These are phyloP conservation scores for Chaetomium strumarium DNA, from an alignment of 2,329 filamentous ascomycete genomes.

Conservation along the genomic window DNA sequence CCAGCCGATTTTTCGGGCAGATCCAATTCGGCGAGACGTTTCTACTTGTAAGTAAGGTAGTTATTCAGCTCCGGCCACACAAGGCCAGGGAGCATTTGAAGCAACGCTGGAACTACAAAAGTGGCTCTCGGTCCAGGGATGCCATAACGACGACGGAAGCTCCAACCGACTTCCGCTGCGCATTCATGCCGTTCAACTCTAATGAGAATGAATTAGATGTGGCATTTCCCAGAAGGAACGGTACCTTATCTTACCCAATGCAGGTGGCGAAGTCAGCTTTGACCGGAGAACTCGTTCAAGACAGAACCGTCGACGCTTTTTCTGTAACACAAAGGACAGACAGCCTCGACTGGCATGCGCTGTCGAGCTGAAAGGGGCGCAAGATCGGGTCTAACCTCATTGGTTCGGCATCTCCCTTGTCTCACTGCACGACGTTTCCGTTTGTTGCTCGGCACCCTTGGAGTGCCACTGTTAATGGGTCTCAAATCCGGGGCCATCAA, in stretches of 20 bases:
- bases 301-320: background rate
- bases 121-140: background rate
- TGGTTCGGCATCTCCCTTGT: conserved; percentile 1
- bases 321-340: conserved; percentile 1
- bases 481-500: background rate
- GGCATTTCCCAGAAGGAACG: background rate
- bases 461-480: background rate
- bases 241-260: too few relatives aligned
- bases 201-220: background rate
- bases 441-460: conserved; percentile 4
- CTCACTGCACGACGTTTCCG: background rate
- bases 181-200: background rate
- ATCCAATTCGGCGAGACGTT: conserved; percentile 15
- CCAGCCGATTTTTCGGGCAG: conserved; percentile 13
- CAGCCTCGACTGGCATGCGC: background rate
- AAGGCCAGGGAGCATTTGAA: background rate
- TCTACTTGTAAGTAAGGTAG: too few relatives aligned
- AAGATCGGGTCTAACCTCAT: background rate
- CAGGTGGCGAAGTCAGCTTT: too few relatives aligned
- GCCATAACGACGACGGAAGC: background rate
- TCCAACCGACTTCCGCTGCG: background rate
- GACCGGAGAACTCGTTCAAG: background rate
- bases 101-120: background rate
- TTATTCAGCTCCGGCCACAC: background rate
- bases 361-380: background rate